Evolutionary conservation across 1,284 basidiomycete species (phyloP), one percentile per base, ranked within the genome.

Genomic region (Naganishia sp.): DNA sequence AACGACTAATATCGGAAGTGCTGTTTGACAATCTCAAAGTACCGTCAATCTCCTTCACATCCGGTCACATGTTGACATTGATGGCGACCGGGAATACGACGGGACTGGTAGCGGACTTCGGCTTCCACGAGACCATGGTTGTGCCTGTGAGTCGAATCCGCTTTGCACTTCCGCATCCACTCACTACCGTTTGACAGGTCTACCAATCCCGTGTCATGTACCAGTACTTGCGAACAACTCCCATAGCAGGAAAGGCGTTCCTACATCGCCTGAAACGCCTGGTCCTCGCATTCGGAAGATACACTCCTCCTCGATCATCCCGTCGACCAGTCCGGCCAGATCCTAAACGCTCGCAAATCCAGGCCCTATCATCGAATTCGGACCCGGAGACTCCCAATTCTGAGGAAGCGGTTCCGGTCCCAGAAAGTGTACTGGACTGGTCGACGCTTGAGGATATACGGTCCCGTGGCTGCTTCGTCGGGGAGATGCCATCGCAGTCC

Each of bases 21-120:
- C 81, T 99, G 11, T 97, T 99, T 75, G 88, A 90, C 68, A 95
- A 95, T 72, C 81, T 94, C 15, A 90, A 94, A 80, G 94, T 90
- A 28, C 94, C 94, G 2, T 93, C 90, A 1, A 85, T 99, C 68
- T 94, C 92, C 0, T 98, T 98, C 78, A 89, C 90, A 0, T 88
- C 90, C 9, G 88, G 91, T 66, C 90, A 92, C 71, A 80, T 98
- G 1, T 84, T 96, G 11, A 85, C 92, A 0, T 81, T 98, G 17
- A 83, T 96, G 65, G 88, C 93, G 1, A 86, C 88, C 1, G 95
- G 96, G 4, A 83, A 90, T 66, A 89, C 93, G 70, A 94, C 92
- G 0, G 95, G 94, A 1, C 84, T 99, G 7, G 94, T 98, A 0
- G 82, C 99, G 2, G 94, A 98, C 72, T 88, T 88, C 70, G 96